Conservation (phyloP, 768 basidiomycete genomes). For the Imleria badia region DNA sequence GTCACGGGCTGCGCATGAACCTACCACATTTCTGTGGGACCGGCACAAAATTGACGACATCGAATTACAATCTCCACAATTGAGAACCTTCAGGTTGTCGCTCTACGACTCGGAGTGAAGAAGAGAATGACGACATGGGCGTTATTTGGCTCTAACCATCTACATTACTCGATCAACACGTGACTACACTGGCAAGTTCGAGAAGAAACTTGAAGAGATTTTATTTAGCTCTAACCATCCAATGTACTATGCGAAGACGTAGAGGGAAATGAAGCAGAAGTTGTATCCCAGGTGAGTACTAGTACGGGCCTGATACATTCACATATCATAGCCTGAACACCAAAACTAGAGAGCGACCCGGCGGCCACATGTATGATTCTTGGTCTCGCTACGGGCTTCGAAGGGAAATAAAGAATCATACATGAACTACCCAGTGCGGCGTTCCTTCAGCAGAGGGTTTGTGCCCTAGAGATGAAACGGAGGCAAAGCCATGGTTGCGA, state of each 20-base stretch:
- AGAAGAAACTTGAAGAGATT: no score
- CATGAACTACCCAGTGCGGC: conserved; percentile 72
- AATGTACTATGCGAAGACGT: no score
- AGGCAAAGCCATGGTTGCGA: conserved; percentile 79
- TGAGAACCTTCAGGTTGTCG: no score
- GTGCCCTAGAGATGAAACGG: conserved; percentile 75
- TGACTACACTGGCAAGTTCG: background rate
- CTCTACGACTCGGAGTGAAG: background rate
- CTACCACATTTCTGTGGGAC: background rate
- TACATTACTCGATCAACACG: conserved; percentile 25
- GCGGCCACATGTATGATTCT: no score
- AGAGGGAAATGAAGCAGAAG: no score
- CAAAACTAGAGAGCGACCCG: conserved; percentile 82
- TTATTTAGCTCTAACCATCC: no score
- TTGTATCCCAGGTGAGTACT: no score
- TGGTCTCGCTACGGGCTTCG: no score
- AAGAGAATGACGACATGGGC: background rate
- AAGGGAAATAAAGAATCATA: conserved; percentile 71
- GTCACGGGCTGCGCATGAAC: background rate
- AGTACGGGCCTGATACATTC: no score
- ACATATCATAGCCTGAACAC: conserved; percentile 60
- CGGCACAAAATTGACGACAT: background rate
- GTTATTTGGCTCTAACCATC: background rate
- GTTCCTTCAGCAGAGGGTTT: conserved; percentile 33
- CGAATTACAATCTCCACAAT: background rate